Evolutionary conservation across 306 rosid genomes (phyloP), one percentile per base, ranked within the genome.

Genomic region (Hylodesmum podocarpum): DNA sequence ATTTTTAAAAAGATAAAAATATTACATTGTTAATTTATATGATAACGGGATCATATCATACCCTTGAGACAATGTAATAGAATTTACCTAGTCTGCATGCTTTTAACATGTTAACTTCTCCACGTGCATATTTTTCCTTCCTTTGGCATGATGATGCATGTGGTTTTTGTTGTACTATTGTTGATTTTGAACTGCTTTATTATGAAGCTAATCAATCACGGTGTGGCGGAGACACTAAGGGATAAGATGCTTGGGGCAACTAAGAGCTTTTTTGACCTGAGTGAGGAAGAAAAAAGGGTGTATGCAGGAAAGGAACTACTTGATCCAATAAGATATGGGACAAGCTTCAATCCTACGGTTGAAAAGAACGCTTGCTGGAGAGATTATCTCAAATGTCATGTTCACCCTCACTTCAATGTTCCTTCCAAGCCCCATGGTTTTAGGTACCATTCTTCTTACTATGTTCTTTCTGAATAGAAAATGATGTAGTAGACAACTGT

Each of bases 261-360:
- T 34, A 28, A 40, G 15, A 49, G 70, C 0, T 90, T 90, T 59
- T 90, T 86, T 66, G 84, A 88, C 27, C 70, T 84, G 28, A 49
- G 19, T 1, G 85, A 83, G 39, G 83, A 88, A n/a, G 95, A 88
- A 9, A 88, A 86, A 84, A 44, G 5, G 54, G 80, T 80, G 40
- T 83, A 34, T 18, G 70, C 40, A n/a, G 85, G 88, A 40, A 44
- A 43, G 47, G 5, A 76, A 0, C 12, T 81, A 24, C 39, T 84
- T 28, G 92, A 86, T 62, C 92, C 90, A 2, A 82, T 90, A 36
- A 78, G 78, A 77, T 90, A 73, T 70, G 95, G 95, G 2, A 90
- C 89, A 40, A 86, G 92, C 80, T 88, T 86, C 84, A 90, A 88
- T 66, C 28, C 70, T 2, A 63, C n/a, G 31, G 81, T 81, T 14